A percentile compares a stretch with the other conserved stretches of the same genome.
Evolutionary conservation across 1,139 yeast genomes (phyloP).

Genomic region (Yarrowia galli): DNA sequence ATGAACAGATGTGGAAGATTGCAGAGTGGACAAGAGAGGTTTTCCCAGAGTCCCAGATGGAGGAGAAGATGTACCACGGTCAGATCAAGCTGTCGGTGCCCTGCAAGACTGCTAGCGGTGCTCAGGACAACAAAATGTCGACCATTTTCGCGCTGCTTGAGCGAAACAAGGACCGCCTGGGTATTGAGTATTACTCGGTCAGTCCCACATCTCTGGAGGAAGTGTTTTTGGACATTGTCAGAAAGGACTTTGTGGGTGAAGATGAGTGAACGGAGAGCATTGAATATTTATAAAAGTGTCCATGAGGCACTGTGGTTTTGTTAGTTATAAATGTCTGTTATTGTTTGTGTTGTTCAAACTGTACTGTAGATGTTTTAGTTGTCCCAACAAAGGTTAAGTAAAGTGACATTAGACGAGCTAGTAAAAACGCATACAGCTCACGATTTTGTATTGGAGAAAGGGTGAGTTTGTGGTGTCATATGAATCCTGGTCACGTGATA

Average conservation of each 20-base stretch:
- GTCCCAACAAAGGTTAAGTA: too few species aligned
- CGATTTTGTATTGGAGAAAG: too few species aligned
- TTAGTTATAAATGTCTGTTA: too few species aligned
- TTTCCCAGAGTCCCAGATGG: slow-evolving; percentile 46
- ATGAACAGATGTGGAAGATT: slow-evolving; percentile 45
- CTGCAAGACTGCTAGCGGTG: slow-evolving; percentile 29
- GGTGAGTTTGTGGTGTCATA: too few species aligned
- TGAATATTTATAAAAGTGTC: slow-evolving; percentile 7
- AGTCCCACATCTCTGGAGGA: slow-evolving; percentile 50
- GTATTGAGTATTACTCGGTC: slow-evolving; percentile 49
- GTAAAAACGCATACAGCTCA: too few species aligned
- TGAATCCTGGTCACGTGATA: too few species aligned
- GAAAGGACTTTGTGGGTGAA: slow-evolving; percentile 40
- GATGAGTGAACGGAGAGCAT: not conserved
- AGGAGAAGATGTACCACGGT: slow-evolving; percentile 50
- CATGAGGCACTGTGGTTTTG: not conserved
- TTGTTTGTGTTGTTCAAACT: too few species aligned
- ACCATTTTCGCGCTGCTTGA: slow-evolving; percentile 48
- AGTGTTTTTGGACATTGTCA: slow-evolving; percentile 50
- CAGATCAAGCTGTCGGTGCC: slow-evolving; percentile 50
- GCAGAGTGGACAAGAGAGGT: slow-evolving; percentile 43
- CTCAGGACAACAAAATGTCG: slow-evolving; percentile 41
- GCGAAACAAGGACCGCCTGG: slow-evolving; percentile 44
- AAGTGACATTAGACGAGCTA: too few species aligned
- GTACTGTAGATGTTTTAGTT: too few species aligned